A percentile compares a stretch with the other conserved stretches of the same genome.
These are phyloP conservation scores for Cryptococcus sp. DNA, from an alignment of 1,284 basidiomycete genomes.

Conservation along the genomic window DNA sequence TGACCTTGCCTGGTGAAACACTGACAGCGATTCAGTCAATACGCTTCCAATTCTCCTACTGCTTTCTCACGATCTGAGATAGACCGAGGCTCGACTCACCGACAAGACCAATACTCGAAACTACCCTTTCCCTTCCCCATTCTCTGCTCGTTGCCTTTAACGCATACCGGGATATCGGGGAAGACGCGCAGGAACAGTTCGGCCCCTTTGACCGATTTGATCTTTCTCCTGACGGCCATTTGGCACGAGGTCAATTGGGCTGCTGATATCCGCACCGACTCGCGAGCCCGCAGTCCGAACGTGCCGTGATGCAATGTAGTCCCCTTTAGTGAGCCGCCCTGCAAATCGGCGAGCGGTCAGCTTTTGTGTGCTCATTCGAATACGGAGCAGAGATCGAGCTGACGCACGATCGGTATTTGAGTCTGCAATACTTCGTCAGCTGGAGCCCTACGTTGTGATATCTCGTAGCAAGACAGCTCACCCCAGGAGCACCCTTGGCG, in stretches of 20 bases:
- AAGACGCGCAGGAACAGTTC: slow-evolving; percentile 89
- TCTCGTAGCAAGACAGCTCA: not conserved
- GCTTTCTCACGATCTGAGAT: not conserved
- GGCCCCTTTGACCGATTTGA: slow-evolving; percentile 87
- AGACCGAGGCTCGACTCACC: slow-evolving; percentile 58
- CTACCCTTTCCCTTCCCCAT: slow-evolving; percentile 99
- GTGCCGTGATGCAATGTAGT: slow-evolving; percentile 85
- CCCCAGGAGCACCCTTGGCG: slow-evolving; percentile 64
- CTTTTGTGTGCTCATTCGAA: not conserved
- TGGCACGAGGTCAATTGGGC: slow-evolving; percentile 87
- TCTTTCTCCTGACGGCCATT: slow-evolving; percentile 85
- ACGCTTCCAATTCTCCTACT: not conserved
- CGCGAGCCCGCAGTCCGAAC: slow-evolving; percentile 87
- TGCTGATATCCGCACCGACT: slow-evolving; percentile 80
- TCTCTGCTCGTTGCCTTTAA: slow-evolving; percentile 98
- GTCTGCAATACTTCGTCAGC: slow-evolving; percentile 8
- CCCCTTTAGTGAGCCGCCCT: slow-evolving; percentile 88
- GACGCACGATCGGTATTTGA: slow-evolving; percentile 19
- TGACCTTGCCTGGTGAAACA: slow-evolving; percentile 85
- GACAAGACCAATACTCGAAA: slow-evolving; percentile 96
- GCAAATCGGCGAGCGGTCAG: not conserved
- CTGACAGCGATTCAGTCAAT: slow-evolving; percentile 54
- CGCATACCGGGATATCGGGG: slow-evolving; percentile 94
- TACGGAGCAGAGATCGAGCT: not conserved
- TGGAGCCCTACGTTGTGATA: not conserved